These are phyloP conservation scores for Maudiozyma turicensis DNA, from an alignment of 805 yeast genomes.

Conservation along the genomic window DNA sequence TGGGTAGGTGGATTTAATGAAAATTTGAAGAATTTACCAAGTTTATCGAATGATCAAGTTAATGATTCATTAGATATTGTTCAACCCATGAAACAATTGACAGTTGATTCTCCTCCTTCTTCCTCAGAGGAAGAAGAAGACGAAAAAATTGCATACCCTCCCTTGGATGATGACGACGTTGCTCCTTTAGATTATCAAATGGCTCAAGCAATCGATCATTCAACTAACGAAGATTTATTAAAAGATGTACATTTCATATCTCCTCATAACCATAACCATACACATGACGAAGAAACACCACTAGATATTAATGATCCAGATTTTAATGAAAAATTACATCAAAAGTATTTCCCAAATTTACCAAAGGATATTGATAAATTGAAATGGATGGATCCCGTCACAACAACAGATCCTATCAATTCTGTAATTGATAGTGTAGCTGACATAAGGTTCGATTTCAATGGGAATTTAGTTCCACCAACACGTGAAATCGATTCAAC, in stretches of 20 bases:
- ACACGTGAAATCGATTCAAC: constrained; percentile 40
- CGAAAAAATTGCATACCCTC: constrained; percentile 29
- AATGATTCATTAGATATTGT: constrained; percentile 21
- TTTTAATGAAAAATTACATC: constrained; percentile 69
- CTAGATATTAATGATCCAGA: constrained; percentile 68
- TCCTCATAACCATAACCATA: constrained; percentile 9
- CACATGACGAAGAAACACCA: constrained; percentile 24
- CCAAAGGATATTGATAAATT: constrained; percentile 74
- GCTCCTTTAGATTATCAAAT: constrained; percentile 42
- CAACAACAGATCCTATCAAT: constrained; percentile 16
- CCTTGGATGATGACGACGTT: constrained; percentile 39
- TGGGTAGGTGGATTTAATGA: constrained; percentile 29
- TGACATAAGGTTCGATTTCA: constrained; percentile 79
- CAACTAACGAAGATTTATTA: constrained; percentile 34
- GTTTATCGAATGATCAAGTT: constrained; percentile 22
- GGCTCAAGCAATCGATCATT: constrained; percentile 36
- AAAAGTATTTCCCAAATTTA: constrained; percentile 79
- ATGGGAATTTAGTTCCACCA: constrained; percentile 65
- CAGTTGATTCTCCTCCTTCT: neutral
- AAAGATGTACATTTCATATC: constrained; percentile 57
- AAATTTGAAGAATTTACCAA: constrained; percentile 14
- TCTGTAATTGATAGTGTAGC: constrained; percentile 38
- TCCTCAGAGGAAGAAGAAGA: constrained; percentile 17
- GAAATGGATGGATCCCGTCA: constrained; percentile 84
- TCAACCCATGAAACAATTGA: neutral